These are phyloP conservation scores for Rhodotorula taiwanensis DNA, from an alignment of 768 basidiomycete species.

Conservation along the genomic window DNA sequence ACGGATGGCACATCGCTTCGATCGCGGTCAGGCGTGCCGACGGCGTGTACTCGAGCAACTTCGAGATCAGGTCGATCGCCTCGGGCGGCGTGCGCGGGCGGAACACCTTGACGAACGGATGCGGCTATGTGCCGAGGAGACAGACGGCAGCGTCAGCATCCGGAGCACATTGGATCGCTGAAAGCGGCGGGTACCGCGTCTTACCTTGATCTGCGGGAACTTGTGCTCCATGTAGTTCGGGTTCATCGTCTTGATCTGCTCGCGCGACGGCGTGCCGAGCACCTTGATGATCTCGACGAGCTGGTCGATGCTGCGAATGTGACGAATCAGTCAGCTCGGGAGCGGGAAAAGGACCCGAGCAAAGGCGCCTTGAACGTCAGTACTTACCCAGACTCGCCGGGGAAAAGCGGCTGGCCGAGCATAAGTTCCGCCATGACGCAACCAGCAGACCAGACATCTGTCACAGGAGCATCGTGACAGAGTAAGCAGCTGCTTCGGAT, in stretches of 20 bases:
- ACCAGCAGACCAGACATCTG: constrained; percentile 99
- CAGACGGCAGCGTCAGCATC: background rate
- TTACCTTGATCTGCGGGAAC: constrained; percentile 99
- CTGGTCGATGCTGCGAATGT: constrained; percentile 83
- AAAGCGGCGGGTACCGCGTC: too few species aligned
- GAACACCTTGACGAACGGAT: constrained; percentile 65
- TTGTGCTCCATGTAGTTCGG: constrained; percentile 99
- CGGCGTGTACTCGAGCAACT: constrained; percentile 96
- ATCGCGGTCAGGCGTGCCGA: constrained; percentile 80
- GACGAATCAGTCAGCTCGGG: background rate
- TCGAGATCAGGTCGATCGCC: constrained; percentile 91
- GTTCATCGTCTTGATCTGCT: constrained; percentile 99
- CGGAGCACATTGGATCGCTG: too few species aligned
- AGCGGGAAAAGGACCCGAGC: too few species aligned
- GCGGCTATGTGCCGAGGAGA: constrained; percentile 11
- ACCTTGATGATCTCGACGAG: constrained; percentile 99
- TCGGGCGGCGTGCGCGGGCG: constrained; percentile 92
- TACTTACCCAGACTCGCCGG: constrained; percentile 60
- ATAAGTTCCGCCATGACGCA: constrained; percentile 99
- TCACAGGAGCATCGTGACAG: background rate
- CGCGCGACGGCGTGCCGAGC: constrained; percentile 91
- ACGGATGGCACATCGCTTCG: constrained; percentile 56
- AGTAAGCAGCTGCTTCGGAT: too few species aligned
- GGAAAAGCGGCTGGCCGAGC: constrained; percentile 97
- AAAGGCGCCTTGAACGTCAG: too few species aligned